phyloP scores from a whole-genome alignment of 192 early-diverging fungal genomes.

The Backusella mclennaniae region DNA sequence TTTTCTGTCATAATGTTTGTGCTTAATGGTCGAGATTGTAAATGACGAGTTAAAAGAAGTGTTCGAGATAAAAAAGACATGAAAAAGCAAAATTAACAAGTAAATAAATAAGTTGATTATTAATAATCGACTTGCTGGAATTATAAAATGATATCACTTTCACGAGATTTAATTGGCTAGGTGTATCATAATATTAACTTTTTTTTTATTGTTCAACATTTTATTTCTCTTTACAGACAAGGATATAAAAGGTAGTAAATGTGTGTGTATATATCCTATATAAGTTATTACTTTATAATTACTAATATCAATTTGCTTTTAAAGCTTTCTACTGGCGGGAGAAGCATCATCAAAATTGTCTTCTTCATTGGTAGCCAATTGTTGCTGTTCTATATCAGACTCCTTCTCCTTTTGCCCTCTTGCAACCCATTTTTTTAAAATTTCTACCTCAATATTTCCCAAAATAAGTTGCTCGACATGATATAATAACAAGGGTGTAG shows the following conservation, averaged over 20 bases:
- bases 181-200: neutral
- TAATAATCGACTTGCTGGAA: neutral
- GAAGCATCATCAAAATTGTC: neutral
- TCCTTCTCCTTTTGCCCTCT: slow-evolving; percentile 22
- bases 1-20: slow-evolving; percentile 19
- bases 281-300: neutral
- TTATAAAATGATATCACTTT: slow-evolving; percentile 1
- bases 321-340: neutral
- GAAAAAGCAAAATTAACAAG: neutral
- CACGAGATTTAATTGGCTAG: neutral
- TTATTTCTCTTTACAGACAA: neutral
- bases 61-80: slow-evolving; percentile 11
- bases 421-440: slow-evolving; percentile 55
- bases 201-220: neutral
- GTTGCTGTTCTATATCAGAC: neutral
- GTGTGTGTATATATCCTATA: neutral
- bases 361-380: neutral
- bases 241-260: neutral
- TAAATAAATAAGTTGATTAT: neutral
- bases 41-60: neutral
- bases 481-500: slow-evolving; percentile 66
- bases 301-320: neutral
- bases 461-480: slow-evolving; percentile 68
- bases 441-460: slow-evolving; percentile 54
- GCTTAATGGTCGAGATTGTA: neutral